Base-by-base conservation (phyloP, 2,329 filamentous ascomycete genomes). In the Fusarium coicis region DNA sequence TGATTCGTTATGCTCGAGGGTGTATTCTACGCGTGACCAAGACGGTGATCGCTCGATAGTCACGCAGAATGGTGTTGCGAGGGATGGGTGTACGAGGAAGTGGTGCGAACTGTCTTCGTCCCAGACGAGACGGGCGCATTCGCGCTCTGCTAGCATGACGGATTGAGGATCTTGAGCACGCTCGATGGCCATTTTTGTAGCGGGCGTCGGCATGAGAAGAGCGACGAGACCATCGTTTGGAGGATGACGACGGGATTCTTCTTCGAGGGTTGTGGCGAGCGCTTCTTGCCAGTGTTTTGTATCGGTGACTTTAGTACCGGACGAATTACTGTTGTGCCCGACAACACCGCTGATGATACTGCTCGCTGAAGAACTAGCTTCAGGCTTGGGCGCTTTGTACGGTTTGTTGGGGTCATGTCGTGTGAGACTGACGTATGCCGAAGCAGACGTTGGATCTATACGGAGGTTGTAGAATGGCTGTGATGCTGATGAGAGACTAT, bases 41-140 rank as follows among this genome's bases (percentile, higher is more conserved):
- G 88, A 86, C 2, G 88, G 86, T 30, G 85, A 87, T 23, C 89
- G 86, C 79, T 89, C 87, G 50, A 91, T 83, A 2, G 87, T 86
- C 40, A 92, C 84, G 79, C 88, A 87, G 78, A 92, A 92, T 1
- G 90, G 90, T 46, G 88, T 87, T n/a, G 88, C 87, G 23, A 92
- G 84, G 1, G 89, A 87, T 5, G 89, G 89, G 78, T 92, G 90
- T 34, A 88, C 89, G n/a, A 92, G 84, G 79, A 89, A 92, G 79
- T 91, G 87, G 74, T 83, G 87, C 10, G 82, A 80, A 63, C 84
- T 87, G 76, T 92, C 90, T 36, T 88, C 87, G 76, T 92, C 90
- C 88, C 91, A 94, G n/a, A 93, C 89, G 5, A 95, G 87, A 5
- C 91, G 87, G 30, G 90, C 93, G 74, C 89, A 91, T 81, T 94